Base-by-base conservation (phyloP, 1,139 yeast genomes). In the Hemisphaericaspora subhashii region DNA sequence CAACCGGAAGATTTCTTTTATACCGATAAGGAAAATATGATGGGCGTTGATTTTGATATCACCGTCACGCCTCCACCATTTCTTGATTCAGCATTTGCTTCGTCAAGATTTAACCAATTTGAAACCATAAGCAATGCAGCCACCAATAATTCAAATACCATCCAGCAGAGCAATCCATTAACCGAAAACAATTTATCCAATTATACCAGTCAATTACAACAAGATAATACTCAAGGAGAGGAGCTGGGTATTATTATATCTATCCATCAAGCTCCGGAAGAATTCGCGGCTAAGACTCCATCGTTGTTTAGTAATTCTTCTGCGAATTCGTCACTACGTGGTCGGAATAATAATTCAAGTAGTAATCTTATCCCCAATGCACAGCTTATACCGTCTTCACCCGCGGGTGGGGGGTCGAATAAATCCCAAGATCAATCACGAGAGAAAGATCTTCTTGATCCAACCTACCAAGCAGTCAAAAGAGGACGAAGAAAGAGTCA, bases 301-400 rank as follows among this genome's bases (percentile, higher is more conserved):
- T 70, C 76, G 6, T 54, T 72, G 16, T 72, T 72, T 48, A 65
- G 73, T 44, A 69, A 68, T 47, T 66, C 72, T 2, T 61, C 68
- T 10, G 66, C 64, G 20, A 61, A 58, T 41, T 64, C 71, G 2
- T 57, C 66, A 4, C 44, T 51, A 12, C 53, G 49, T 37, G 55
- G 56, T 41, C 54, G 60, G 4, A 37, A 44, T 33, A 36, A 33
- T 20, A 25, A 33, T 14, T 12, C 20, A 15, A 33, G 39, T 12
- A 47, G 39, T 29, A 43, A 48, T 11, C 41, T 55, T 31, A 38
- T 52, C 11, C 58, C 61, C 7, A 54, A 57, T 37, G 42, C 55
- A 2, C 56, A 53, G 31, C 39, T 51, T 5, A 37, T 50, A n/a
- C 44, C 50, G 14, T 33, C 42, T 2, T 38, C 50, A 3, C 43